Percentiles rank a stretch among this genome's conserved stretches.
These are phyloP conservation scores for Blastomyces gilchristii DNA, from an alignment of 2,329 filamentous ascomycete species.

Conservation along the genomic window DNA sequence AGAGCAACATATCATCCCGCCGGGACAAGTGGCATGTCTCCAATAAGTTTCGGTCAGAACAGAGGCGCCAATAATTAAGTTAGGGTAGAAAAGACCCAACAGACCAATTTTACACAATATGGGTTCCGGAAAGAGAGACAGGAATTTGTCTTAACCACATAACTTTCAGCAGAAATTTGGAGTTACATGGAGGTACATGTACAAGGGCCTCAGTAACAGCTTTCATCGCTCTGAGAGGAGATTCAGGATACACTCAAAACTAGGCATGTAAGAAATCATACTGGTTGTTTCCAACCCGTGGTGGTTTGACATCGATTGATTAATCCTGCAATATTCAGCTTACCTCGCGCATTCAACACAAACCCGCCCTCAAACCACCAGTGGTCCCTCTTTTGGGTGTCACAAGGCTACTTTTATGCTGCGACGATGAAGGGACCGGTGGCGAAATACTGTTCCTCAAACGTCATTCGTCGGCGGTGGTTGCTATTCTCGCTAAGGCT, in stretches of 20 bases:
- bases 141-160: background rate
- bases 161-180: background rate
- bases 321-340: background rate
- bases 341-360: background rate
- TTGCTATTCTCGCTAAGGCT: background rate
- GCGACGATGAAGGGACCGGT: background rate
- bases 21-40: background rate
- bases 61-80: background rate
- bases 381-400: background rate
- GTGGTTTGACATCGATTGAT: background rate
- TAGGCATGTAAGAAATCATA: too few species aligned
- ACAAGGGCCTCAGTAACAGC: background rate
- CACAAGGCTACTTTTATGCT: conserved; percentile 3
- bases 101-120: background rate
- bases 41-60: background rate
- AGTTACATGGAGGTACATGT: conserved; percentile 1
- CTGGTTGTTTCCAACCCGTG: background rate
- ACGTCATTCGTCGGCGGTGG: background rate
- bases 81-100: background rate
- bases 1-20: background rate
- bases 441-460: conserved; percentile 6
- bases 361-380: background rate
- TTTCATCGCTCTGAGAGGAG: conserved; percentile 1
- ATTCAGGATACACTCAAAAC: background rate
- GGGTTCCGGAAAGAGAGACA: background rate